Base-by-base conservation (phyloP, 1,139 yeast species). In the Taphrina deformans region DNA sequence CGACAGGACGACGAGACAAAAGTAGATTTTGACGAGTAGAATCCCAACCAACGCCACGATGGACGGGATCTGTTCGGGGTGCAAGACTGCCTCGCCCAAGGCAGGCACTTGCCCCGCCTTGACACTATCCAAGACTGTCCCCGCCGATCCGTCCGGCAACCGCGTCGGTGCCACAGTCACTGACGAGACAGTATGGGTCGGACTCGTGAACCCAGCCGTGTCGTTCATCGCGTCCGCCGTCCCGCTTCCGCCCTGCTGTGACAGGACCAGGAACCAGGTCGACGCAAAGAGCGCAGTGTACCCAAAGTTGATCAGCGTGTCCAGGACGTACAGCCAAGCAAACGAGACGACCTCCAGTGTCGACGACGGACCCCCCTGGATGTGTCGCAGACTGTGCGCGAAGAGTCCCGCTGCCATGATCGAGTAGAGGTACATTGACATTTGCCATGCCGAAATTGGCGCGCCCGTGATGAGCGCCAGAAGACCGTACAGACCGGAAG, bases 401-500 rank as follows among this genome's bases (percentile, higher is more conserved):
- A 87, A 89, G 66, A 88, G n/a, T n/a, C 79, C n/a, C 91, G 86
- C 61, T 90, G 77, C 24, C 3, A 82, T 66, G 18, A 89, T 78
- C 3, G 96, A 87, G 70, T 86, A 76, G 44, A 87, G 73, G 75
- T 92, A 90, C 71, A 87, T 84, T 1, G 88, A 70, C 96, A 97
- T 89, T 74, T 93, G 97, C 79, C 88, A 79, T 68, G 85, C 84
- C 69, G 86, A 86, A 67, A 92, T 81, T 1, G 95, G 96, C 72
- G 91, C 97, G 1, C 73, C 95, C 0, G 97, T 92, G 72, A 93
- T 82, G 51, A 93, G 77, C 0, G 98, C 91, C 40, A 92, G 79
- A 48, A 92, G 79, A 31, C 98, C 99, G 75, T 87, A 93, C 29
- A 86, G 79, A 9, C 98, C 97, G 66, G 96, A 86, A 69, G 93